Base-by-base conservation (phyloP, 495 filamentous ascomycete genomes). In the Xylaria flabelliformis region DNA sequence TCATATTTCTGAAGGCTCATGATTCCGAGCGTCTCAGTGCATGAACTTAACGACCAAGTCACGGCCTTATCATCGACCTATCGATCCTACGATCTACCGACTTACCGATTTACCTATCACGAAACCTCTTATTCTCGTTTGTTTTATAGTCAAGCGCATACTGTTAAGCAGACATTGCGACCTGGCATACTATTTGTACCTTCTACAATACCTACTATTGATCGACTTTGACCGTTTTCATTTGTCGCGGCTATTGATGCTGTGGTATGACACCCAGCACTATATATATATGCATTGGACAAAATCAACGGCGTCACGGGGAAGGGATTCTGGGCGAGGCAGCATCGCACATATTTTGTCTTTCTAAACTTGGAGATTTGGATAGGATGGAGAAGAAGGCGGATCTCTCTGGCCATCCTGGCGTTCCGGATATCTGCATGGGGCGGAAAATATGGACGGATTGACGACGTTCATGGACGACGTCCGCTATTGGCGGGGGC, bases 381-480 rank as follows among this genome's bases (percentile, higher is more conserved):
- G 59, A 48, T 66, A 29, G 71, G 64, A 59, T 67, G 41, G 61
- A 74, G 70, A 73, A 70, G 66, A 69, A 73, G 41, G 72, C 64
- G 70, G 39, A 72, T 77, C 63, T 70, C 73, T 69, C 55, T 59
- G n/a, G 66, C 68, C 75, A 68, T 66, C 64, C 46, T 61, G 77
- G 77, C 75, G 77, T 79, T 79, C 59, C 67, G 77, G 75, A 73
- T 73, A 73, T 61, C 24, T 77, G 77, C 77, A 79, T 79, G 24
- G 73, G 72, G 53, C 69, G 71, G 51, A 46, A 71, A 65, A 71
- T 62, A 72, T 29, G 73, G 72, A 68, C 70, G 64, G 56, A 64
- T 69, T 67, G 72, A 77, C 55, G 75, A 75, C 59, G 75, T 72
- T 64, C 51, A 75, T 41, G 69, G 69, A 66, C 50, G 61, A 66